Evolutionary conservation across 768 basidiomycete species (phyloP).

Genomic region (Suillus placidus): DNA sequence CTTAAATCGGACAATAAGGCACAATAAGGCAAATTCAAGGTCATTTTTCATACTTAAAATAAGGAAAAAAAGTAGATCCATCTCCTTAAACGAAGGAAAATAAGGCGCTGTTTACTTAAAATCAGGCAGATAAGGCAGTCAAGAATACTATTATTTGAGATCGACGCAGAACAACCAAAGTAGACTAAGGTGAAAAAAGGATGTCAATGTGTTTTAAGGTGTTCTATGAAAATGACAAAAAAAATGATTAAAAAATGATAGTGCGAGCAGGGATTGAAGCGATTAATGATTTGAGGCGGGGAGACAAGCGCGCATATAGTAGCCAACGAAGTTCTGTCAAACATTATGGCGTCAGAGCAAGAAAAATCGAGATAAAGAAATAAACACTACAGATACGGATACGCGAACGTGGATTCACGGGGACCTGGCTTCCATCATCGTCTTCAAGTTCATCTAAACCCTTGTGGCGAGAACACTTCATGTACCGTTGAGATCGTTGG

Average conservation of each 20-base stretch:
- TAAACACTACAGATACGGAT: neutral
- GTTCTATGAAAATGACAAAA: neutral
- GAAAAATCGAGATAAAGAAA: neutral
- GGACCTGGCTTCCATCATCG: too few relatives aligned
- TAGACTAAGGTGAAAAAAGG: neutral
- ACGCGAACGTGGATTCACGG: neutral
- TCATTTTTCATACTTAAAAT: neutral
- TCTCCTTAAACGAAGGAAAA: neutral
- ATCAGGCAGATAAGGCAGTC: neutral
- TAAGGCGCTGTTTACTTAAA: neutral
- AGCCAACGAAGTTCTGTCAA: neutral
- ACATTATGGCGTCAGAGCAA: neutral
- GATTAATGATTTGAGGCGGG: neutral
- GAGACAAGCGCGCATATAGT: neutral
- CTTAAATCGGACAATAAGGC: neutral
- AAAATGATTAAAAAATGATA: neutral
- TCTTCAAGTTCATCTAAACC: neutral
- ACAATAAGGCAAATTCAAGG: neutral
- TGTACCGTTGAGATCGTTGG: too few relatives aligned
- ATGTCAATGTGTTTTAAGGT: neutral
- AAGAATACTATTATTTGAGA: neutral
- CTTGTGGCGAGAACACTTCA: too few relatives aligned
- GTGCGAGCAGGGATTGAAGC: neutral
- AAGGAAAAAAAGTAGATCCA: neutral
- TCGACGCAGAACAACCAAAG: neutral